phyloP scores from a whole-genome alignment of 257 asterid species.

The Thymus mandschuricus region DNA sequence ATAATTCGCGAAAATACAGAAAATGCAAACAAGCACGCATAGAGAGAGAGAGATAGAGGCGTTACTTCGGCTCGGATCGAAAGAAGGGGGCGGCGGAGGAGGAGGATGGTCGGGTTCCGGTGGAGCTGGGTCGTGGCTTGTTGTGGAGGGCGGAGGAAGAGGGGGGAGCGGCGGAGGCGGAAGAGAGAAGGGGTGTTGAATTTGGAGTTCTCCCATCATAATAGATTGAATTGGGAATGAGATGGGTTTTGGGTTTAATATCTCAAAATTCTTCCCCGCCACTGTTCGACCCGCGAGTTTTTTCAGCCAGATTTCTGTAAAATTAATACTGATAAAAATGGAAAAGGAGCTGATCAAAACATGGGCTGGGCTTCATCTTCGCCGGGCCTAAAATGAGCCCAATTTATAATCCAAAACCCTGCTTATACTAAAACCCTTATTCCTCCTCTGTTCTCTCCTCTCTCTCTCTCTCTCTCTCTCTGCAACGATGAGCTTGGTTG shows the following conservation, averaged over 20 bases:
- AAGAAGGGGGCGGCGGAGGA: constrained; percentile 45
- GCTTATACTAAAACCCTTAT: constrained; percentile 29
- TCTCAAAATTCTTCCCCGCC: too few relatives aligned
- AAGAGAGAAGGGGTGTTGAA: constrained; percentile 58
- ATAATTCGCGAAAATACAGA: neutral
- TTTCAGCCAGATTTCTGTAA: too few relatives aligned
- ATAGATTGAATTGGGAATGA: neutral
- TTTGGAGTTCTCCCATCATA: constrained; percentile 54
- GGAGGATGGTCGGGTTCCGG: constrained; percentile 21
- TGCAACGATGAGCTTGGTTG: constrained; percentile 66
- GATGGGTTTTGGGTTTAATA: too few relatives aligned
- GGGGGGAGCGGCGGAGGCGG: constrained; percentile 64
- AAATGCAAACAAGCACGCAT: neutral
- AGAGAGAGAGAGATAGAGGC: neutral
- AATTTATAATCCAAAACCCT: constrained; percentile 11
- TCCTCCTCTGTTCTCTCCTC: neutral
- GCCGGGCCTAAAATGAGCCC: constrained; percentile 15
- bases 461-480: neutral
- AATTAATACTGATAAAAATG: too few relatives aligned
- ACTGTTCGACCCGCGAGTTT: too few relatives aligned
- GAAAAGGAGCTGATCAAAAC: too few relatives aligned
- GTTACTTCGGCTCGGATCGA: constrained; percentile 80
- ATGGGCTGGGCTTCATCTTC: too few relatives aligned
- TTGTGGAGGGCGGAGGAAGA: constrained; percentile 38
- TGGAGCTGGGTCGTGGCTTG: constrained; percentile 41